Evolutionary conservation across 2,329 filamentous ascomycete species (phyloP), one percentile per base, ranked within the genome.

Genomic region (Diplodia intermedia): DNA sequence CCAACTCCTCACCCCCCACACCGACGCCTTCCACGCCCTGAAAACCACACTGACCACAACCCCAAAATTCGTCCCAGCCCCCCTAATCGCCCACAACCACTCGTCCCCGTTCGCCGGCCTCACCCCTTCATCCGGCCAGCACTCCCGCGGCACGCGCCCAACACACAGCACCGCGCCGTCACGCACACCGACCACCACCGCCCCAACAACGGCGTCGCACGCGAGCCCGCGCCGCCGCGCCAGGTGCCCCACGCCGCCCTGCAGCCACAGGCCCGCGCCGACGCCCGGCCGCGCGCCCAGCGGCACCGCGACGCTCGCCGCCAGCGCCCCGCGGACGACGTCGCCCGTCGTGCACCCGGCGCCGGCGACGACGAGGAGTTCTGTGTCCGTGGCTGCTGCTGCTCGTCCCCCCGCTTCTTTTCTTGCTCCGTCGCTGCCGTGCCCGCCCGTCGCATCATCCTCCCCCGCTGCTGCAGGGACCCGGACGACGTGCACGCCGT

Each of bases 171-270:
- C 61, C 50, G 83, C 68, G 36, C 82, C 79, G 0, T 78, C 73
- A 65, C 23, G 1, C 23, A 86, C 81, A 70, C 83, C 84, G 74
- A 89, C 82, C 31, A 90, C 14, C 2, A 89, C 82, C 23, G 85
- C 87, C 70, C 88, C 87, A n/a, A 89, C 74, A 55, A 90, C 85
- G 54, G 82, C 74, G 70, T 90, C 88, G 70, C 86, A 89, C 2
- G 86, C 70, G 14, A 90, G 85, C 1, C 88, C 87, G 70, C 87
- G 75, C 9, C 81, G 66, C 68, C 87, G 80, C 43, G 84, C 72
- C n/a, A 88, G 77, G 70, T 89, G 86, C 1, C 88, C 87, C 60
- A 90, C 87, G 65, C 88, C 88, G 50, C 88, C 88, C 79, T 90
- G 87, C 56, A 90, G 79, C 86, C 86, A 90, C 15, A 88, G 71